Percentiles rank a stretch among this genome's conserved stretches.
Evolutionary conservation across 2,329 filamentous ascomycete species (phyloP).

Genomic region (Dryadomyces quercus-mongolicae): DNA sequence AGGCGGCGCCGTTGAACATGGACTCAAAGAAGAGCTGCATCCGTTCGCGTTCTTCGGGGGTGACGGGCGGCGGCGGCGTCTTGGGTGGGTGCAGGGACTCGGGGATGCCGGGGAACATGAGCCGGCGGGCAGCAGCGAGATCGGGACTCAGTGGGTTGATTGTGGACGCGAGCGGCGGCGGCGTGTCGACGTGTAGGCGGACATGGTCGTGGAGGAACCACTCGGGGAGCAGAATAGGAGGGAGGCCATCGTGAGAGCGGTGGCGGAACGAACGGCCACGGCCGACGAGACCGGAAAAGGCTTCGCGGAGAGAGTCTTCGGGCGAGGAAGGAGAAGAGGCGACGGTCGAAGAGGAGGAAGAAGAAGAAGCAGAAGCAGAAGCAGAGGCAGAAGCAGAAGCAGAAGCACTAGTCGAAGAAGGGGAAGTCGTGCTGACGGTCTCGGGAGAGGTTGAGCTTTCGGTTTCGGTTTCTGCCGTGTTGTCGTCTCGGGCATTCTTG

Average conservation of each 20-base stretch:
- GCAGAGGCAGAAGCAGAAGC: too few relatives aligned
- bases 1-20: conserved; percentile 7
- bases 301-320: not conserved
- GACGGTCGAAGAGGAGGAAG: too few relatives aligned
- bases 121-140: conserved; percentile 10
- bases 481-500: too few relatives aligned
- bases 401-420: too few relatives aligned
- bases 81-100: not conserved
- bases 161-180: not conserved
- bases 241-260: conserved; percentile 15
- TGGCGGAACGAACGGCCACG: not conserved
- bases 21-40: conserved; percentile 6
- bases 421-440: too few relatives aligned
- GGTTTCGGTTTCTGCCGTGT: not conserved
- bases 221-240: conserved; percentile 41
- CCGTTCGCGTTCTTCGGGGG: conserved; percentile 10
- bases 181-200: conserved; percentile 14
- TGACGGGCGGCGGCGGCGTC: conserved; percentile 1
- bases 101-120: conserved; percentile 5
- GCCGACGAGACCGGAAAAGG: not conserved
- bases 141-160: conserved; percentile 9
- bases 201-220: conserved; percentile 45
- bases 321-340: not conserved
- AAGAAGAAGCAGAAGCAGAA: too few relatives aligned
- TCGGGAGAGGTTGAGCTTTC: too few relatives aligned